phyloP scores from a whole-genome alignment of 805 yeast species.

The Myxozyma sirexii region DNA sequence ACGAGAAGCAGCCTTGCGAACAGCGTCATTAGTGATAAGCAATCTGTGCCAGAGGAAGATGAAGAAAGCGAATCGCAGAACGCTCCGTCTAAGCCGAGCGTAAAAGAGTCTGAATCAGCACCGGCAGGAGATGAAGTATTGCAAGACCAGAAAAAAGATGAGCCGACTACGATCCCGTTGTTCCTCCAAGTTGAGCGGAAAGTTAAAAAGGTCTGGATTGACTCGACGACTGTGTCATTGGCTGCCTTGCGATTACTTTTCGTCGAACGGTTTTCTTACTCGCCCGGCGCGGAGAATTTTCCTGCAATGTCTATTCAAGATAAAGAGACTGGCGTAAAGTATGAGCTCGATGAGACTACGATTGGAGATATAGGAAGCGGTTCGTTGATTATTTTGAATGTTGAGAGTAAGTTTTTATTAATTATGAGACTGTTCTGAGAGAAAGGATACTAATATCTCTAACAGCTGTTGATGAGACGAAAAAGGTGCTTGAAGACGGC shows the following conservation, averaged over 20 bases:
- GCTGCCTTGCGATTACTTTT: constrained; percentile 68
- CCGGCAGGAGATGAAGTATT: not conserved
- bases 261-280: constrained; percentile 83
- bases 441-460: not conserved
- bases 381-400: constrained; percentile 58
- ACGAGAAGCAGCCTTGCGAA: constrained; percentile 1
- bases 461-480: constrained; percentile 37
- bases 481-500: constrained; percentile 40
- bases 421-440: no score
- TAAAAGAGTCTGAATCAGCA: not conserved
- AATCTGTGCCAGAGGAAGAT: not conserved
- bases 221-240: constrained; percentile 45
- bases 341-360: constrained; percentile 75
- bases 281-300: constrained; percentile 69
- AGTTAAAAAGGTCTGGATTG: constrained; percentile 39
- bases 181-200: constrained; percentile 42
- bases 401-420: constrained; percentile 46
- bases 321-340: constrained; percentile 58
- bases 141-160: not conserved
- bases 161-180: not conserved
- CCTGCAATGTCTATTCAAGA: constrained; percentile 81
- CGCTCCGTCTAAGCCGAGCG: not conserved
- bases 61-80: not conserved
- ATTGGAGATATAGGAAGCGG: constrained; percentile 64
- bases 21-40: not conserved